Base-by-base conservation (phyloP, 2,329 filamentous ascomycete genomes). In the Tolypocladium nubicola region DNA sequence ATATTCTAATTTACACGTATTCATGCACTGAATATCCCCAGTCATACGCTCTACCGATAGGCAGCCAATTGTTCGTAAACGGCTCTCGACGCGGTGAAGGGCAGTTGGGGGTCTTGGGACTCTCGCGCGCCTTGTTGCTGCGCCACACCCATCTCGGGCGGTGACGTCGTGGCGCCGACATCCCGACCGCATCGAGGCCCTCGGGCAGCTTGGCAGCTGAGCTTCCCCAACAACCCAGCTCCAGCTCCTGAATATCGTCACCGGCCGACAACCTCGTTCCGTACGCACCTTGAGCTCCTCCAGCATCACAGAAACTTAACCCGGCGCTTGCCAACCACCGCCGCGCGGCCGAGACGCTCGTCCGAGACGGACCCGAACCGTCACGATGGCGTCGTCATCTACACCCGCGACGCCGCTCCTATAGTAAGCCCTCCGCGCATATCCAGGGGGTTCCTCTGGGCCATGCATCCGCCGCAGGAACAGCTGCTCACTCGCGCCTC, bases 361-460 rank as follows among this genome's bases (percentile, higher is more conserved):
- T n/a, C 26, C 47, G 23, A 33, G 30, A n/a, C 30, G 30, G 47
- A 52, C 30, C 7, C 26, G 26, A 21, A 16, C 45, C 53, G 54
- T 59, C 62, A 60, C 57, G 62, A 89, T 89, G 87, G 85, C 87
- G 59, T 89, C 87, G 59, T 88, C 86, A 58, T 89, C 87, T 54
- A 80, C 81, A 63, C 76, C 81, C 38, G 77, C 81, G 61, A 88
- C 84, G 64, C 87, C 85, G 58, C 78, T 90, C 61, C 84, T 90
- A 69, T 90, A 90, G 87, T 90, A 78, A 68, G 84, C 74, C 50
- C 38, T 58, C 40, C 21, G 38, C 7, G 21, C 40, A 13, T 40
- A 10, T 14, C 45, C 45, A 47, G 45, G 4, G 23, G 7, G 2
- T 26, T 5, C 26, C 45, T 16, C 23, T 14, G 45, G 23, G 14